A percentile compares a stretch with the other conserved stretches of the same genome.
These are phyloP conservation scores for Neurospora sp. DNA, from an alignment of 495 filamentous ascomycete species.

Conservation along the genomic window DNA sequence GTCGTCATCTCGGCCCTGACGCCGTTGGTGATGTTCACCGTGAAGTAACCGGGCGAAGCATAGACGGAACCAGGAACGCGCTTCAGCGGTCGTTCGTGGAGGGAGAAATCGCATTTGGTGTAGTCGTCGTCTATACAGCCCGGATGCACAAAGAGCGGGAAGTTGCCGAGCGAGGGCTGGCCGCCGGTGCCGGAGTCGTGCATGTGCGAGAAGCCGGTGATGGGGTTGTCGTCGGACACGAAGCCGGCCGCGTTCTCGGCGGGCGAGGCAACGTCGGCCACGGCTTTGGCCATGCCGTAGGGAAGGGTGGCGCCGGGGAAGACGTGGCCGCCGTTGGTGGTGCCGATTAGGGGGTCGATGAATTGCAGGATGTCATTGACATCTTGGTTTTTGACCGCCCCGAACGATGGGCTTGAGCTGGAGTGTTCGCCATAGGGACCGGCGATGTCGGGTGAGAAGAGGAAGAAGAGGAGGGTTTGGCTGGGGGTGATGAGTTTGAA, in stretches of 20 bases:
- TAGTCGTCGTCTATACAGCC: slow-evolving; percentile 55
- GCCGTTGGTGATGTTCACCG: slow-evolving; percentile 47
- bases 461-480: slow-evolving; percentile 8
- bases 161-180: slow-evolving; percentile 64
- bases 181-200: slow-evolving; percentile 54
- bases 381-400: background rate
- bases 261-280: slow-evolving; percentile 45
- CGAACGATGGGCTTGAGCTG: background rate
- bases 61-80: slow-evolving; percentile 42
- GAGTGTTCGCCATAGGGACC: slow-evolving; percentile 3
- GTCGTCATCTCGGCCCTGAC: slow-evolving; percentile 66
- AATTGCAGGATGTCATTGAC: slow-evolving; percentile 27
- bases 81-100: slow-evolving; percentile 33
- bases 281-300: slow-evolving; percentile 63
- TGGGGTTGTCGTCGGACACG: slow-evolving; percentile 44
- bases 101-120: slow-evolving; percentile 49
- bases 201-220: slow-evolving; percentile 49
- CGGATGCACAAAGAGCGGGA: slow-evolving; percentile 60
- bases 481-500: slow-evolving; percentile 11
- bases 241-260: slow-evolving; percentile 61
- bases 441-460: slow-evolving; percentile 18
- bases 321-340: slow-evolving; percentile 57
- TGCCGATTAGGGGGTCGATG: slow-evolving; percentile 51
- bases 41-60: slow-evolving; percentile 61
- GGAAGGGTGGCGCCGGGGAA: slow-evolving; percentile 63